phyloP scores from a whole-genome alignment of 208 protist genomes.

The Trichomonas gallinae region DNA sequence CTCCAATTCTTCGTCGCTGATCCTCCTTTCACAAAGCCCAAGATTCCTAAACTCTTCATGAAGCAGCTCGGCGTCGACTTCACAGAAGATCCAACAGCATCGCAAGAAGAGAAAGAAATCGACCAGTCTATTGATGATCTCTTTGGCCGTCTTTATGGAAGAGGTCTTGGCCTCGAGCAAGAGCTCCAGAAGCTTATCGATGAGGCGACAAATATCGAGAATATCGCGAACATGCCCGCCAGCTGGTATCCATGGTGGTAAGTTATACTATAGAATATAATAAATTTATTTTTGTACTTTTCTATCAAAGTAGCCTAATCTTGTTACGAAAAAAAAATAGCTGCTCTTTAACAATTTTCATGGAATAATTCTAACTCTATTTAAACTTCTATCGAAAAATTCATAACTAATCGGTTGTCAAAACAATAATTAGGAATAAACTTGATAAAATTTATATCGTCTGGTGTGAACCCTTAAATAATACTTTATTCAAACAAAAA shows the following conservation, averaged over 20 bases:
- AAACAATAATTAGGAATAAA: too few species aligned
- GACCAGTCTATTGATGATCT: not conserved
- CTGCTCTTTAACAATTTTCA: too few species aligned
- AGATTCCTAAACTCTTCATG: not conserved
- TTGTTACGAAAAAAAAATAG: too few species aligned
- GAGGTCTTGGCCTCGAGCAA: not conserved
- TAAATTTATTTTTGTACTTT: not conserved
- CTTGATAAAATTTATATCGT: too few species aligned
- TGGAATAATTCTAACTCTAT: too few species aligned
- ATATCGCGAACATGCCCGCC: not conserved
- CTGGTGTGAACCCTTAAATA: too few species aligned
- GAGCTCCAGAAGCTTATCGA: not conserved
- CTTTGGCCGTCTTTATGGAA: not conserved
- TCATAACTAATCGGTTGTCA: too few species aligned
- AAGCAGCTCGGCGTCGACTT: not conserved
- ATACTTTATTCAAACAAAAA: too few species aligned
- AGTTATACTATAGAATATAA: not conserved
- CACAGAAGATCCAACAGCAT: not conserved
- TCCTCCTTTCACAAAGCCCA: not conserved
- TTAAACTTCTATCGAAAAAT: too few species aligned
- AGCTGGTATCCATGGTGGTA: constrained; percentile 11
- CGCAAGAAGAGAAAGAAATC: not conserved
- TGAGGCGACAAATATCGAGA: not conserved
- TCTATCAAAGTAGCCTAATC: too few species aligned
- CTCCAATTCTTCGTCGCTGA: not conserved